Conservation (phyloP, 768 basidiomycete species). For the Rhizopogon roseolus region DNA sequence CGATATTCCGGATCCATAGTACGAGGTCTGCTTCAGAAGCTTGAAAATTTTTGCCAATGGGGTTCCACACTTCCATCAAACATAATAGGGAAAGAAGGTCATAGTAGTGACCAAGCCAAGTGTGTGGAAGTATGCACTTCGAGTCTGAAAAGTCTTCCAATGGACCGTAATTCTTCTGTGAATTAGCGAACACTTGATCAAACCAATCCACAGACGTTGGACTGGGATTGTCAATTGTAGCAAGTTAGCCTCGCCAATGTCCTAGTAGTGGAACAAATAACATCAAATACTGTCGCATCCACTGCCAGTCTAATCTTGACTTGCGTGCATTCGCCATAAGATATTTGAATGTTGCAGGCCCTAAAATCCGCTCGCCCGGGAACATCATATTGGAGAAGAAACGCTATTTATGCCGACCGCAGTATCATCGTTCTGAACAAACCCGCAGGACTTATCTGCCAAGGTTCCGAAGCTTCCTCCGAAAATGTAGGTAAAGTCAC, state of each 20-base stretch:
- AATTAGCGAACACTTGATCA: no score
- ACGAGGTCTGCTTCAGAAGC: neutral
- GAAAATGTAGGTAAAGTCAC: slow-evolving; percentile 2
- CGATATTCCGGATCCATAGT: neutral
- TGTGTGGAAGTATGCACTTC: no score
- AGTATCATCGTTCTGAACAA: slow-evolving; percentile 55
- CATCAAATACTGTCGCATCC: neutral
- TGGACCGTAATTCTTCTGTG: no score
- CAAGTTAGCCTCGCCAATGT: no score
- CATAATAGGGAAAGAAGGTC: no score
- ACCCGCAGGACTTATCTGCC: slow-evolving; percentile 53
- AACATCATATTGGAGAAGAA: slow-evolving; percentile 24
- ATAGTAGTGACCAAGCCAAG: no score
- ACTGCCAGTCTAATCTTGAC: neutral
- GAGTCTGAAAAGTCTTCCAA: no score
- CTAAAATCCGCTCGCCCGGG: slow-evolving; percentile 2
- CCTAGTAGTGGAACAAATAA: neutral
- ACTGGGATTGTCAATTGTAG: no score
- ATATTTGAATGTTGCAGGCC: neutral
- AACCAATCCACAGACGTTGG: no score
- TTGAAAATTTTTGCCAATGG: no score
- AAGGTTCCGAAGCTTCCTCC: slow-evolving; percentile 27
- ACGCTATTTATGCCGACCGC: slow-evolving; percentile 48
- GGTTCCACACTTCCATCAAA: no score
- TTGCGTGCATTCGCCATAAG: neutral